These are phyloP conservation scores for Pseudozyma tsukubaensis DNA, from an alignment of 1,284 basidiomycete species.

Conservation along the genomic window DNA sequence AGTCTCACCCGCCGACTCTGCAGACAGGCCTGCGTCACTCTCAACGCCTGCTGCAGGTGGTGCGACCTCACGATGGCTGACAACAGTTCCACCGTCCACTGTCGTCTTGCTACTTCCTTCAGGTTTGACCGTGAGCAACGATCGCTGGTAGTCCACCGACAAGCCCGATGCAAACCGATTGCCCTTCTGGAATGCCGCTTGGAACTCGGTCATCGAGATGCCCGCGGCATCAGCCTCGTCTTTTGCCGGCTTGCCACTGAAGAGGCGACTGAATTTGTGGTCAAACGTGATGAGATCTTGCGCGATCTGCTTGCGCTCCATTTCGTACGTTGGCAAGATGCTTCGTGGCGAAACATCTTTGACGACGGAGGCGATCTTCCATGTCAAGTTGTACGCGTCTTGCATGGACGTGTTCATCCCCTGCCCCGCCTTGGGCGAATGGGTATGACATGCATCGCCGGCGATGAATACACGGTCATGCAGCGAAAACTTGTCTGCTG, in stretches of 20 bases:
- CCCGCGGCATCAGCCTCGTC: slow-evolving; percentile 75
- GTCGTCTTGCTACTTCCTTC: slow-evolving; percentile 18
- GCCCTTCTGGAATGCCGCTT: slow-evolving; percentile 68
- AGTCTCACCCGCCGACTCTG: slow-evolving; percentile 26
- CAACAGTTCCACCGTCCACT: slow-evolving; percentile 20
- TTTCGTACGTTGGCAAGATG: slow-evolving; percentile 75
- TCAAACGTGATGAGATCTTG: slow-evolving; percentile 84
- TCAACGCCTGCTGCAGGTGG: slow-evolving; percentile 13
- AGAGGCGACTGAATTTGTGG: slow-evolving; percentile 78
- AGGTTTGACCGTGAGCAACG: slow-evolving; percentile 30
- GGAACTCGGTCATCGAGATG: slow-evolving; percentile 77
- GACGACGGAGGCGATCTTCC: slow-evolving; percentile 78
- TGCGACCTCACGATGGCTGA: slow-evolving; percentile 14
- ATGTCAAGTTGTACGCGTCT: slow-evolving; percentile 71
- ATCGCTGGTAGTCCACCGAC: slow-evolving; percentile 35
- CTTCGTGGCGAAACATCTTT: slow-evolving; percentile 77
- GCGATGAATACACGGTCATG: slow-evolving; percentile 38
- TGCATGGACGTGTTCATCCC: slow-evolving; percentile 86
- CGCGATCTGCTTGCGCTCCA: slow-evolving; percentile 74
- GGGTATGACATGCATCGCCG: slow-evolving; percentile 74
- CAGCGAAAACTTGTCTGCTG: slow-evolving; percentile 31
- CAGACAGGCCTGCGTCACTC: slow-evolving; percentile 17
- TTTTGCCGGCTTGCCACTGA: slow-evolving; percentile 78
- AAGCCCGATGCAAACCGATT: slow-evolving; percentile 36
- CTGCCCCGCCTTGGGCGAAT: slow-evolving; percentile 79